Evolutionary conservation across 2,329 filamentous ascomycete species (phyloP).

Genomic region (Trichoderma breve): DNA sequence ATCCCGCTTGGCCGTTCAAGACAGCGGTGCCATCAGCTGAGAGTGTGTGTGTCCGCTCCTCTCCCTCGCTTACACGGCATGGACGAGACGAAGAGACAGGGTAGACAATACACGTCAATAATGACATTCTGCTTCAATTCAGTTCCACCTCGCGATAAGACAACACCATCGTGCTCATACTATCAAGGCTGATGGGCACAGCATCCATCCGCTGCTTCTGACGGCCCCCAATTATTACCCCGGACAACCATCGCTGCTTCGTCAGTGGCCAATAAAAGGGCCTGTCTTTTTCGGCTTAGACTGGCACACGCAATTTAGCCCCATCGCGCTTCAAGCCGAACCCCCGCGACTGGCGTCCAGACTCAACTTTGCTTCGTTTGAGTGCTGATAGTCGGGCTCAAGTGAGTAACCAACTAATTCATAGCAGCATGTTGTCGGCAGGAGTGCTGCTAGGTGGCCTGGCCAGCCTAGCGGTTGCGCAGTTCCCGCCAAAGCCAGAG

Average conservation of each 20-base stretch:
- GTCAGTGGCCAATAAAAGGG: neutral
- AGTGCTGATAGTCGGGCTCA: neutral
- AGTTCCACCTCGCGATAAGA: neutral
- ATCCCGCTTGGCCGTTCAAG: neutral
- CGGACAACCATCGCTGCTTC: neutral
- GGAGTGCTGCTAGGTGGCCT: conserved; percentile 22
- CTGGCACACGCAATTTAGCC: neutral
- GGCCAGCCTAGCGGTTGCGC: conserved; percentile 27
- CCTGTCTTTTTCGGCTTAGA: neutral
- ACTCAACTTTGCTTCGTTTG: neutral
- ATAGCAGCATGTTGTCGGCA: neutral
- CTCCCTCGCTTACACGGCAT: neutral
- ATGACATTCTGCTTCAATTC: neutral
- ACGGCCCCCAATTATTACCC: neutral
- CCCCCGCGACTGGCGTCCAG: neutral
- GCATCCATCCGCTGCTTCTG: neutral
- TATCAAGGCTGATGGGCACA: too few species aligned
- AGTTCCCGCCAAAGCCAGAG: conserved; percentile 33
- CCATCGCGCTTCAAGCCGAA: neutral
- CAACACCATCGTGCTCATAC: neutral
- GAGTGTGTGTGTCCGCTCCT: neutral
- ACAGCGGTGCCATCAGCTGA: neutral
- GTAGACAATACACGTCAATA: neutral
- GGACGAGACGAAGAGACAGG: neutral
- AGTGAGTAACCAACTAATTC: neutral